Evolutionary conservation across 768 basidiomycete genomes (phyloP).

Genomic region (Naganishia vaughanmartiniae): DNA sequence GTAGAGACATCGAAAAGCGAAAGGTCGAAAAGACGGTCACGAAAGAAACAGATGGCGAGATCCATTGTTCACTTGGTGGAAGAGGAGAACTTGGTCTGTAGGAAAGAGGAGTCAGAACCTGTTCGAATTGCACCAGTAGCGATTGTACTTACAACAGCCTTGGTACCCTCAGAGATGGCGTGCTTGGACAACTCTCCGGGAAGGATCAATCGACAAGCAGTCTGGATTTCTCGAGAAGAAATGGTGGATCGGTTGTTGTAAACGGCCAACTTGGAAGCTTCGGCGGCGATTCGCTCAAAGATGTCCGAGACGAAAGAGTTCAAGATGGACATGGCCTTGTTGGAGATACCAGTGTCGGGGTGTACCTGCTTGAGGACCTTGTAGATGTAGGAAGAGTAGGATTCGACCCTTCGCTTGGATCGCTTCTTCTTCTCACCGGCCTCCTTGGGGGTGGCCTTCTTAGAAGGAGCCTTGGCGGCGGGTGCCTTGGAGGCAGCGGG

Average conservation of each 20-base stretch:
- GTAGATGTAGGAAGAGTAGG: slow-evolving; percentile 85
- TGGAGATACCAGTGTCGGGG: slow-evolving; percentile 58
- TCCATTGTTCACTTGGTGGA: slow-evolving; percentile 42
- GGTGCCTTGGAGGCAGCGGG: slow-evolving; percentile 65
- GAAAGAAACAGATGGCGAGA: background rate
- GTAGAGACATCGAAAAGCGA: slow-evolving; percentile 7
- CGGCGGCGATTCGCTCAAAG: slow-evolving; percentile 56
- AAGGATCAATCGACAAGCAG: slow-evolving; percentile 91
- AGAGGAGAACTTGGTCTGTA: slow-evolving; percentile 62
- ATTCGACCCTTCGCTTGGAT: slow-evolving; percentile 88
- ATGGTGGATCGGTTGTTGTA: slow-evolving; percentile 99
- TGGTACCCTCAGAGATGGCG: slow-evolving; percentile 90
- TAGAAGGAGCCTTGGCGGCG: slow-evolving; percentile 67
- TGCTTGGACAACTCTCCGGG: slow-evolving; percentile 94
- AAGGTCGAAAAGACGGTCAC: slow-evolving; percentile 6
- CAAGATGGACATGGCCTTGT: slow-evolving; percentile 69
- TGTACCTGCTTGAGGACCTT: slow-evolving; percentile 94
- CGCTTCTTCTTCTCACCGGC: slow-evolving; percentile 75
- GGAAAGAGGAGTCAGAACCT: background rate
- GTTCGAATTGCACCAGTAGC: background rate
- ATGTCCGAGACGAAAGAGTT: slow-evolving; percentile 95
- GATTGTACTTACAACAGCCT: slow-evolving; percentile 55
- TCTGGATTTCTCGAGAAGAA: slow-evolving; percentile 97
- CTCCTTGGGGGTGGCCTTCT: slow-evolving; percentile 65
- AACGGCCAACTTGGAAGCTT: slow-evolving; percentile 71